Evolutionary conservation across 1,139 yeast genomes (phyloP), one percentile per base, ranked within the genome.

Genomic region (Meyerozyma elateridarum): DNA sequence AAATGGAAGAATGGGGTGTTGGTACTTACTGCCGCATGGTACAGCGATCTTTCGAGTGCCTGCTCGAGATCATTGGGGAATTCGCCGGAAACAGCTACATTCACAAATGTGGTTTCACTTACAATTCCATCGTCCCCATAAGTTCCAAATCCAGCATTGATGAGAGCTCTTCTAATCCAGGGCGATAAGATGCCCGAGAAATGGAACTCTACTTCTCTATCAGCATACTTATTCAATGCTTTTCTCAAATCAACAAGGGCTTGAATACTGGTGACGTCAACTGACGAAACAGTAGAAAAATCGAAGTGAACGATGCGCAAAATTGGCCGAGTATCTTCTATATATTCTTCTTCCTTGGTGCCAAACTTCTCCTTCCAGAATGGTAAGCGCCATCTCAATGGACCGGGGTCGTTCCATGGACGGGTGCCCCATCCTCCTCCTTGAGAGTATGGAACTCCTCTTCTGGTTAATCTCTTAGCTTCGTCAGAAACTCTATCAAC

Each of bases 391-490:
- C 62, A 64, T 39, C 41, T 52, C 45, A 71, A 62, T 30, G 83
- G 84, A 42, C 95, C 94, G 16, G 88, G 89, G 48, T 87, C 93
- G 52, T 88, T 88, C 95, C 96, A 89, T 14, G 95, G 89, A 42
- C 91, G 73, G 32, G 83, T 84, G 5, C 27, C 27, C 27, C 27
- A 24, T 17, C 87, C 84, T 25, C 76, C 70, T 32, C 66, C 63
- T 13, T 62, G 52, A 31, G 53, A 59, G 33, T 62, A 56, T 15
- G 73, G 61, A 33, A 68, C 67, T 16, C 89, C 89, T 35, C 84
- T 71, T 45, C 71, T 70, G 1, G 95, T 85, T 11, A 54, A 37
- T 24, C 60, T 55, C 52, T 79, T 79, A 25, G 82, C 79, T 48
- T 81, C 79, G 41, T 83, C 94, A 28, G 79, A 61, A 20, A 89